Evolutionary conservation across 2,329 filamentous ascomycete species (phyloP), one percentile per base, ranked within the genome.

Genomic region (Bipolaris oryzae): DNA sequence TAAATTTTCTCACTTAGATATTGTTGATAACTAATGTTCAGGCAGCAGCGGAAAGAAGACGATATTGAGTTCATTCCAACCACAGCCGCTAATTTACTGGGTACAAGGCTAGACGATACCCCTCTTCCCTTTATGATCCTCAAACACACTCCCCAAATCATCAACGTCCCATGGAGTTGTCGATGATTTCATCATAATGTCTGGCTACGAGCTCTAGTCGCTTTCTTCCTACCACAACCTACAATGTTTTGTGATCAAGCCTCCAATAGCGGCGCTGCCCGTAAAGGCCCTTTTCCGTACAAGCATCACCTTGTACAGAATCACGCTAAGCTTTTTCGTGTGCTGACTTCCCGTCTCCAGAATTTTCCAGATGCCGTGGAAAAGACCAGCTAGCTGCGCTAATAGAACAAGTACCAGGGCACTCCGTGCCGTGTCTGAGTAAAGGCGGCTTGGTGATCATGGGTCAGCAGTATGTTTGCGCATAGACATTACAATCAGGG

Each of bases 261-360:
- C 86, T 39, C 85, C 85, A 7, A 87, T 79, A 35, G 81, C 73
- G 0, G 84, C 86, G 50, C 72, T 75, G 5, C 59, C 61, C 4
- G 85, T 87, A 62, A 87, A 87, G 0, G 80, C 80, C 7, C 83
- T 79, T 63, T 87, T 87, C 71, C 85, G 85, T 33, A 85, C 77
- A 15, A 49, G 46, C 3, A 20, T 15, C 63, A 86, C 84, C 41
- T 76, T 77, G 79, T 76, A 86, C 54, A 77, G 79, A 2, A 77
- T 74, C 64, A 81, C 79, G 55, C 77, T 80, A 33, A 83, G 70
- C 0, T 72, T 63, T 28, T 80, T 81, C 1, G 81, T 82, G 52
- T 80, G 80, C 10, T 80, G 78, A 15, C 82, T 64, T 65, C 76
- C 78, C 2, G 83, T 86, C 0, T 84, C 84, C 51, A 87, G 67